phyloP scores from a whole-genome alignment of 768 basidiomycete genomes.

The Exidia glandulosa region DNA sequence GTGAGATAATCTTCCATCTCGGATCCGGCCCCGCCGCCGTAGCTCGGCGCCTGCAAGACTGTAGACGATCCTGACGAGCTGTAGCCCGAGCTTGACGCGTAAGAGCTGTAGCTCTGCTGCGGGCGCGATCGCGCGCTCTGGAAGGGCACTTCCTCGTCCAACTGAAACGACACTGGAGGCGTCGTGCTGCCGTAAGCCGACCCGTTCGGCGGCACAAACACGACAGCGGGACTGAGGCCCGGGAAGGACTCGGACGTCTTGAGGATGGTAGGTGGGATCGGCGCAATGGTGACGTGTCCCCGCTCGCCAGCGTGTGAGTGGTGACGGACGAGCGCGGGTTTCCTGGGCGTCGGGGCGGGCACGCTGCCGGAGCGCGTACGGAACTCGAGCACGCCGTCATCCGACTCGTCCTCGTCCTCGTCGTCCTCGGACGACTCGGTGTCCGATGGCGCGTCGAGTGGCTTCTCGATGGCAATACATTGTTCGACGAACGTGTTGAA shows the following conservation, averaged over 20 bases:
- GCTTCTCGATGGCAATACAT: constrained; percentile 82
- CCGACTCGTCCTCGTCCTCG: constrained; percentile 31
- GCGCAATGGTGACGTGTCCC: constrained; percentile 41
- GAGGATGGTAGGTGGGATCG: constrained; percentile 71
- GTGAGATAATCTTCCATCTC: neutral
- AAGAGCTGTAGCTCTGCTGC: too few relatives aligned
- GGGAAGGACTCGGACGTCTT: constrained; percentile 44
- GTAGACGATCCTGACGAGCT: neutral
- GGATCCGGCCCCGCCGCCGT: neutral
- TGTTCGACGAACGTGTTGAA: constrained; percentile 99
- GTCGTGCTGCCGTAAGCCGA: neutral
- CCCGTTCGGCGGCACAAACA: neutral
- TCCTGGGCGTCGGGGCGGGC: constrained; percentile 5
- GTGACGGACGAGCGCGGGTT: neutral
- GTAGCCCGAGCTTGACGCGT: neutral
- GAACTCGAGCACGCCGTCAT: constrained; percentile 57
- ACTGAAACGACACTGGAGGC: neutral
- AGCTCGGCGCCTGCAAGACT: neutral
- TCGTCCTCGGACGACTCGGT: constrained; percentile 59
- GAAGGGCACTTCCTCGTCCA: neutral
- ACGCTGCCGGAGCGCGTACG: constrained; percentile 28
- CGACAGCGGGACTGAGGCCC: neutral
- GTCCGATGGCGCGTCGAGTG: constrained; percentile 62
- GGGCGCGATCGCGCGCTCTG: neutral
- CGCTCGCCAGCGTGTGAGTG: constrained; percentile 15